Conservation (phyloP, 208 protist genomes). For the Wallacemonas sp. region DNA sequence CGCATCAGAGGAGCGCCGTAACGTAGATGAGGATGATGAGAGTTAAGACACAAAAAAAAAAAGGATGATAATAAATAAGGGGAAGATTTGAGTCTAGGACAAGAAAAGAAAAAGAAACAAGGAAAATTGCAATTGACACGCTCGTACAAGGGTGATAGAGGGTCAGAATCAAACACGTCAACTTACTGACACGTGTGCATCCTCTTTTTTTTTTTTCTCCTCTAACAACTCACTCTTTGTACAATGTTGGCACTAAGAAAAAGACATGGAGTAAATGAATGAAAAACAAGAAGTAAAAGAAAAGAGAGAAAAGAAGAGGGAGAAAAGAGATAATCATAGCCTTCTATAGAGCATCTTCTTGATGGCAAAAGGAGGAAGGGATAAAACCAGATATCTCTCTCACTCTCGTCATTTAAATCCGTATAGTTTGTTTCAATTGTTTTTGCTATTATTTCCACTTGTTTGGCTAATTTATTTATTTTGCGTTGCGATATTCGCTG, state of each 20-base stretch:
- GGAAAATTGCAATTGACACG: not conserved
- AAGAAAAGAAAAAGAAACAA: conserved; percentile 4
- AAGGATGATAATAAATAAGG: not conserved
- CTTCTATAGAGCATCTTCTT: not conserved
- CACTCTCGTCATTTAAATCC: no score
- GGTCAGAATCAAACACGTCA: no score
- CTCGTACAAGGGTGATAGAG: no score
- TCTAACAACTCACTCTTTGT: not conserved
- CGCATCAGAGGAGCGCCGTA: no score
- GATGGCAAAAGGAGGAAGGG: not conserved
- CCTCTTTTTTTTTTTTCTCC: not conserved
- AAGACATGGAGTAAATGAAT: not conserved
- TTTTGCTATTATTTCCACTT: not conserved
- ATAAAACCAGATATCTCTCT: not conserved
- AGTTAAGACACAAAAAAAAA: conserved; percentile 12
- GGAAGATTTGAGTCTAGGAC: no score
- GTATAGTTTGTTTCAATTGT: no score
- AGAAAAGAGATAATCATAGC: not conserved
- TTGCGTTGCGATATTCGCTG: no score
- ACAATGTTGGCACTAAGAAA: no score
- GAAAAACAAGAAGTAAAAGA: not conserved
- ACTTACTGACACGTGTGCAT: no score
- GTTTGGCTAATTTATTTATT: not conserved
- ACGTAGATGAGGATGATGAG: no score
- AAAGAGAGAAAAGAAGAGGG: not conserved